Percentiles rank a stretch among this genome's conserved stretches.
phyloP scores from a whole-genome alignment of 2,329 filamentous ascomycete genomes.

The Phyllachora maydis region DNA sequence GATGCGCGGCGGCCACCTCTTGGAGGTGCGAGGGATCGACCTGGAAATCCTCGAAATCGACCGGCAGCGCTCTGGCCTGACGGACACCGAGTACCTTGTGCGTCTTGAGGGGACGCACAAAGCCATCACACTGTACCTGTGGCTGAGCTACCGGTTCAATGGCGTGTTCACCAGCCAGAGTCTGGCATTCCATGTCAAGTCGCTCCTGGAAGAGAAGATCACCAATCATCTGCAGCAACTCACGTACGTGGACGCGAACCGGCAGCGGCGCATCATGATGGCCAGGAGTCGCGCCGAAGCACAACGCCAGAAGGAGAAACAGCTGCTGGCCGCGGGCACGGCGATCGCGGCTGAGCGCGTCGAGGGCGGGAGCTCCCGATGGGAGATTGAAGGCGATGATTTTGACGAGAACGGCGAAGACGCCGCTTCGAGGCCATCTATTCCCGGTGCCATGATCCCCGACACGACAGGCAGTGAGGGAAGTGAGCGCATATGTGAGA shows the following conservation, averaged over 20 bases:
- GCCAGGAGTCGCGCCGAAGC: conserved; percentile 4
- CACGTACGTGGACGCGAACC: conserved; percentile 18
- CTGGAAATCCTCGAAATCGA: conserved; percentile 57
- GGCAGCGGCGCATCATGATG: conserved; percentile 11
- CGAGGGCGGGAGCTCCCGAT: too few relatives aligned
- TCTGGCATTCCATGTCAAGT: conserved; percentile 63
- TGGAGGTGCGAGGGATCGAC: conserved; percentile 50
- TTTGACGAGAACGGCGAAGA: too few relatives aligned
- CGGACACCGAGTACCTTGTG: conserved; percentile 35
- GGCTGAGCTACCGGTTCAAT: conserved; percentile 78
- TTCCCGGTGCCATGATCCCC: too few relatives aligned
- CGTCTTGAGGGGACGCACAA: conserved; percentile 64
- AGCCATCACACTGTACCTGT: conserved; percentile 67
- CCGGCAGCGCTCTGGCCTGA: conserved; percentile 1
- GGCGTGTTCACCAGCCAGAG: conserved; percentile 58
- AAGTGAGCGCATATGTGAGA: too few relatives aligned
- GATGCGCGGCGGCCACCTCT: conserved; percentile 42
- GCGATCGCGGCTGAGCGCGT: too few relatives aligned
- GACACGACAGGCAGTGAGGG: too few relatives aligned
- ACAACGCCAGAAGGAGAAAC: conserved; percentile 3
- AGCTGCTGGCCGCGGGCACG: conserved; percentile 7
- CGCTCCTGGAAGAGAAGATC: conserved; percentile 58
- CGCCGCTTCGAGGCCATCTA: too few relatives aligned
- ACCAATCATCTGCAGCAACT: conserved; percentile 38
- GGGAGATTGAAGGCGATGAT: too few relatives aligned